A percentile compares a stretch with the other conserved stretches of the same genome.
phyloP scores from a whole-genome alignment of 306 rosid genomes.

The Gastrolobium bilobum region DNA sequence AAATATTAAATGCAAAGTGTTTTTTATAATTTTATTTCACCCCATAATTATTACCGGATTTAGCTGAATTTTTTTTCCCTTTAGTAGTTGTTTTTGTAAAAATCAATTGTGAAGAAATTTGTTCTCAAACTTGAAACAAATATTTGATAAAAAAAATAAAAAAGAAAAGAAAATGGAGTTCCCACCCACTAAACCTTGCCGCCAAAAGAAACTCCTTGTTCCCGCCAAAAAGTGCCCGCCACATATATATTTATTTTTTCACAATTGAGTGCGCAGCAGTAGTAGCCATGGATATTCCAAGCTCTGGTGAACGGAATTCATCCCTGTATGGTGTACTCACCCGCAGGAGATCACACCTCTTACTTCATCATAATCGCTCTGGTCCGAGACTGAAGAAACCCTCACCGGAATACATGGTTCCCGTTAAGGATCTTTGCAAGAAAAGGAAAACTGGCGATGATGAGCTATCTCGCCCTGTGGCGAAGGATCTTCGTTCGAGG shows the following conservation, averaged over 20 bases:
- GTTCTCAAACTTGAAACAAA: too few relatives aligned
- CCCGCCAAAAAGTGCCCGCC: constrained; percentile 50
- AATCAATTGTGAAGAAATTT: too few relatives aligned
- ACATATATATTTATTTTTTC: neutral
- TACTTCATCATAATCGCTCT: constrained; percentile 49
- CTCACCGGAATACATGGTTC: neutral
- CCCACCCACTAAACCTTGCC: constrained; percentile 21
- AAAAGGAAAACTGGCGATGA: constrained; percentile 35
- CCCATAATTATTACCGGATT: too few relatives aligned
- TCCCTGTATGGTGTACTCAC: constrained; percentile 28
- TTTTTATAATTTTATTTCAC: too few relatives aligned
- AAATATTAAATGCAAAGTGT: too few relatives aligned
- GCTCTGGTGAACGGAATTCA: constrained; percentile 47
- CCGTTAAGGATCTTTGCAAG: constrained; percentile 30
- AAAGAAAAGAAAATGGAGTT: neutral
- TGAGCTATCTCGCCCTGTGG: constrained; percentile 9
- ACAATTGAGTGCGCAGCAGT: neutral
- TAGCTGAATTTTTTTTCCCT: too few relatives aligned
- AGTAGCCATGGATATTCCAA: constrained; percentile 56
- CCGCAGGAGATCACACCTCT: constrained; percentile 45
- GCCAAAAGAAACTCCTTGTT: constrained; percentile 45
- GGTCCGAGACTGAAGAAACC: neutral
- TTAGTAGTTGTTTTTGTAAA: too few relatives aligned
- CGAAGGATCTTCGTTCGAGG: constrained; percentile 77
- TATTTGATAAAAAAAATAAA: neutral